phyloP scores from a whole-genome alignment of 192 early-diverging fungal genomes.

The Chytriomyces sp. region DNA sequence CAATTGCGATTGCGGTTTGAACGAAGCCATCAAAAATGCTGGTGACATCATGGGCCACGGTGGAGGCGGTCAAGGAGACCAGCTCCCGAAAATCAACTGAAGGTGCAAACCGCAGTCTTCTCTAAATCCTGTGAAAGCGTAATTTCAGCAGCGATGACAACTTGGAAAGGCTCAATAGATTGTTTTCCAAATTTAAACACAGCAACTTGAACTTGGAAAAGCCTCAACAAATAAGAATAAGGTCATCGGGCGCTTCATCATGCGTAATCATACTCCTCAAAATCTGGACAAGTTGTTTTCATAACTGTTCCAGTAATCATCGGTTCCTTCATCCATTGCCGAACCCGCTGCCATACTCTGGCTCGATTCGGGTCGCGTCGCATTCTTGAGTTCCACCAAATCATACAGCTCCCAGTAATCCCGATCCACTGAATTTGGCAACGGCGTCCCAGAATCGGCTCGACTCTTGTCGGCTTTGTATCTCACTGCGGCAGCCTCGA shows the following conservation, averaged over 20 bases:
- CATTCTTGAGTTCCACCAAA: neutral
- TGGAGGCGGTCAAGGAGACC: no score
- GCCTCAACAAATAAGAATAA: no score
- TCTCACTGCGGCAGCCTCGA: neutral
- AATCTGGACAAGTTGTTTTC: conserved; percentile 4
- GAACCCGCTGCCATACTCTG: neutral
- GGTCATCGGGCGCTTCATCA: neutral
- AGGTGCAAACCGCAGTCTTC: no score
- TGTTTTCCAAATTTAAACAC: no score
- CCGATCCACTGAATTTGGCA: neutral
- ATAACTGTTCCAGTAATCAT: conserved; percentile 11
- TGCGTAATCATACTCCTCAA: neutral
- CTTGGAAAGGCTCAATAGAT: no score
- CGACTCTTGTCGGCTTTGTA: neutral
- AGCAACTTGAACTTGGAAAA: no score
- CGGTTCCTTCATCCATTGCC: neutral
- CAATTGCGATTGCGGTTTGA: no score
- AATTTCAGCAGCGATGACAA: no score
- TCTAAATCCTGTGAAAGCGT: no score
- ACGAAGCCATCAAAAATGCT: no score
- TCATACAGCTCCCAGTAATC: conserved; percentile 6
- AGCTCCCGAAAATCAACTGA: no score
- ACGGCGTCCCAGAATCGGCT: neutral
- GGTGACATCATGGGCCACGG: no score
- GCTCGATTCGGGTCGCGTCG: neutral